These are phyloP conservation scores for Prunus salicina DNA, from an alignment of 306 rosid species.

Conservation along the genomic window DNA sequence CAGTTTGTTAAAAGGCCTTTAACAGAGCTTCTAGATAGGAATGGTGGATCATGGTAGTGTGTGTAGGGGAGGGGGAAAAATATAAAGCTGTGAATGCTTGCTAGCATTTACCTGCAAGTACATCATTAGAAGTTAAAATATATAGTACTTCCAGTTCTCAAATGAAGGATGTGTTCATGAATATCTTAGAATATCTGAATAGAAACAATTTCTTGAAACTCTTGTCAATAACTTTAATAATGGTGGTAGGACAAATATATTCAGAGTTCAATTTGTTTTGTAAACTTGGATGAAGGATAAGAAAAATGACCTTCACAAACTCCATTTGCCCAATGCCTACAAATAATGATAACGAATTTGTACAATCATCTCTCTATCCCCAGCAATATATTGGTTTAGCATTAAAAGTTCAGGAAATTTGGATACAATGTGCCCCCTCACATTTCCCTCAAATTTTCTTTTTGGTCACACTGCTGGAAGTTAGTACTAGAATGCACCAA, in stretches of 20 bases:
- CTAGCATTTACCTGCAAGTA: too few relatives aligned
- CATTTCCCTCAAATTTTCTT: background rate
- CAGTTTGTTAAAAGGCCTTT: background rate
- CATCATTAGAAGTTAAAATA: background rate
- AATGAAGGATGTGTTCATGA: too few relatives aligned
- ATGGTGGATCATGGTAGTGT: background rate
- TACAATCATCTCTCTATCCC: background rate
- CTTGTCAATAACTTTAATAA: background rate
- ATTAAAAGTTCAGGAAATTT: background rate
- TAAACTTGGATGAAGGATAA: background rate
- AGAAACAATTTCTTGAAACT: background rate
- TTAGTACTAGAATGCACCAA: slow-evolving; percentile 10
- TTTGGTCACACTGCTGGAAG: slow-evolving; percentile 7
- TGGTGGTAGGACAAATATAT: background rate
- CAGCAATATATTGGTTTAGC: slow-evolving; percentile 1
- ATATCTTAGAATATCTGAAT: background rate
- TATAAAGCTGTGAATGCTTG: background rate
- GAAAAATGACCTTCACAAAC: background rate
- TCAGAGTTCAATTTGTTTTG: background rate
- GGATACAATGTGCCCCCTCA: slow-evolving; percentile 16
- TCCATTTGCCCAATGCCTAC: background rate
- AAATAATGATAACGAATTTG: background rate
- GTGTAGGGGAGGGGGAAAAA: background rate
- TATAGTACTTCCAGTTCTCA: background rate
- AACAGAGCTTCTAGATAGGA: background rate